phyloP scores from a whole-genome alignment of 2,329 filamentous ascomycete species.

The Cladophialophora yegresii region DNA sequence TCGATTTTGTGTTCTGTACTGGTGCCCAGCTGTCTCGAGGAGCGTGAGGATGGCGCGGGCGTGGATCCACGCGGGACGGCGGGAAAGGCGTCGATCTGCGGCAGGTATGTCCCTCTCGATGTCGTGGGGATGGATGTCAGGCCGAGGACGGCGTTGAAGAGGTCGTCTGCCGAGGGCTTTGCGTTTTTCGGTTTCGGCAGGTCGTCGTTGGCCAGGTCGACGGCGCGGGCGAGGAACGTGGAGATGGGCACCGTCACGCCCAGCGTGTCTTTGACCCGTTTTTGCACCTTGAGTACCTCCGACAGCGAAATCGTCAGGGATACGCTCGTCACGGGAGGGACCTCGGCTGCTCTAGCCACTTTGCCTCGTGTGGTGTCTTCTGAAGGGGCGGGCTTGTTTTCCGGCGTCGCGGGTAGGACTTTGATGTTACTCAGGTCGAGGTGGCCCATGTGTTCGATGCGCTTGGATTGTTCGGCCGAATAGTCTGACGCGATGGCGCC shows the following conservation, averaged over 20 bases:
- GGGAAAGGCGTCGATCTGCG: constrained; percentile 66
- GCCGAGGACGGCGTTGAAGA: constrained; percentile 88
- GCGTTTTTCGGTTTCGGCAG: constrained; percentile 68
- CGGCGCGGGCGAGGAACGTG: constrained; percentile 81
- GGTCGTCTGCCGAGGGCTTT: constrained; percentile 72
- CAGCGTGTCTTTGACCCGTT: constrained; percentile 73
- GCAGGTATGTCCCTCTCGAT: constrained; percentile 66
- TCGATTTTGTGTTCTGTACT: constrained; percentile 59
- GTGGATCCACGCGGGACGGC: constrained; percentile 32
- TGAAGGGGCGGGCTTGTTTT: neutral
- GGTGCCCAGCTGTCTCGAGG: constrained; percentile 6
- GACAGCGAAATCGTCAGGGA: constrained; percentile 68
- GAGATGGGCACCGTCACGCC: constrained; percentile 81
- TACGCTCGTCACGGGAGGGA: constrained; percentile 54
- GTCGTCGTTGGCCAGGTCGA: constrained; percentile 83
- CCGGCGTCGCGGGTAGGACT: constrained; percentile 56
- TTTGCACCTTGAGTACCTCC: constrained; percentile 77
- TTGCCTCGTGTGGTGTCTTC: constrained; percentile 9
- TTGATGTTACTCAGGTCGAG: constrained; percentile 97
- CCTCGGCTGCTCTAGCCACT: constrained; percentile 41
- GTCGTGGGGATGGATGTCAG: constrained; percentile 58
- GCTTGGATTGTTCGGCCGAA: constrained; percentile 68
- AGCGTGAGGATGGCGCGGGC: constrained; percentile 14
- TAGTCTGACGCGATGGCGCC: constrained; percentile 73
- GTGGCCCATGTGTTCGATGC: constrained; percentile 73